Percentiles rank a stretch among this genome's conserved stretches.
phyloP scores from a whole-genome alignment of 202 grass and related monocot genomes.

The Schoenoplectus tabernaemontani region DNA sequence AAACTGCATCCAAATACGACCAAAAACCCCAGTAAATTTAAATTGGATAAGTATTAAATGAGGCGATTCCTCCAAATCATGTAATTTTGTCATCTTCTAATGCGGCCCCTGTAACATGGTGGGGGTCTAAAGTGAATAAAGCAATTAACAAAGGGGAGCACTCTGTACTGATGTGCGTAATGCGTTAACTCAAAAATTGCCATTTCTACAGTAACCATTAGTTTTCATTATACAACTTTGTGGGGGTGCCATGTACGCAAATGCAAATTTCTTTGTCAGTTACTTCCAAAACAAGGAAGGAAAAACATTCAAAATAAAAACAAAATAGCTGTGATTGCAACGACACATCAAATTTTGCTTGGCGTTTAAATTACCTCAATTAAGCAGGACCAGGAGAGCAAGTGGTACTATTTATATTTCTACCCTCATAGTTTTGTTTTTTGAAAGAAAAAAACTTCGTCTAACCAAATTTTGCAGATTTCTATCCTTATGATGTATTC shows the following conservation, averaged over 20 bases:
- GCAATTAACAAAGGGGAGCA: background rate
- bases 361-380: constrained; percentile 5
- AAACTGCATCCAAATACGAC: background rate
- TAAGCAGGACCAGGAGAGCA: background rate
- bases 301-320: background rate
- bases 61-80: background rate
- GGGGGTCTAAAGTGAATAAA: background rate
- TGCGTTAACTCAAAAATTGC: background rate
- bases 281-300: background rate
- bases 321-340: background rate
- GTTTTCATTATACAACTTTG: background rate
- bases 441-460: background rate
- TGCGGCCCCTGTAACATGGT: background rate
- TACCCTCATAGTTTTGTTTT: background rate
- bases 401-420: background rate
- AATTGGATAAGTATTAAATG: background rate
- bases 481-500: background rate
- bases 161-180: background rate
- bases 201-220: background rate
- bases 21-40: background rate
- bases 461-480: background rate
- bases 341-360: background rate
- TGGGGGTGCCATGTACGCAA: background rate
- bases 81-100: constrained; percentile 6
- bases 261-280: background rate